Percentiles rank a stretch among this genome's conserved stretches.
phyloP scores from a whole-genome alignment of 2,329 filamentous ascomycete species.

The Verticillium albo-atrum region DNA sequence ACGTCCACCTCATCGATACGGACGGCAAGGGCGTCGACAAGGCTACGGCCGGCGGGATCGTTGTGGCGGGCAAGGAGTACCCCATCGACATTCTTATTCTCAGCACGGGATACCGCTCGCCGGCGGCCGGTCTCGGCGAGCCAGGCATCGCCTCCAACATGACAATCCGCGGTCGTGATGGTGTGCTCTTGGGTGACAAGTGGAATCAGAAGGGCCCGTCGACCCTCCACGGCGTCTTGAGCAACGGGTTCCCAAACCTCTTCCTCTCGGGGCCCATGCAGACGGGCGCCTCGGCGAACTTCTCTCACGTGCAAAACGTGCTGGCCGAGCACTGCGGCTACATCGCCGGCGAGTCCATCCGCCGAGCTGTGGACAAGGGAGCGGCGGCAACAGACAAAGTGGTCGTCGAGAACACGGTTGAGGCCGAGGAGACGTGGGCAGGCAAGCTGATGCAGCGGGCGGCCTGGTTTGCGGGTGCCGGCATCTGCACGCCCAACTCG shows the following conservation, averaged over 20 bases:
- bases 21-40: constrained; percentile 44
- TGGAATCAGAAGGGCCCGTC: constrained; percentile 33
- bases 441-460: constrained; percentile 32
- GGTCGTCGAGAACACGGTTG: constrained; percentile 36
- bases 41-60: constrained; percentile 40
- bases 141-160: constrained; percentile 13
- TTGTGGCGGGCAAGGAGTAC: constrained; percentile 42
- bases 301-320: constrained; percentile 28
- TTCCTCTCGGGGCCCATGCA: constrained; percentile 43
- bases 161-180: constrained; percentile 36
- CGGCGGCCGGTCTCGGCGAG: constrained; percentile 23
- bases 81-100: constrained; percentile 34
- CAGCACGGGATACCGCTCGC: constrained; percentile 31
- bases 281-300: constrained; percentile 31
- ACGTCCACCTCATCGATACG: constrained; percentile 59
- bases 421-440: constrained; percentile 44
- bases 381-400: constrained; percentile 9
- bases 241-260: constrained; percentile 49
- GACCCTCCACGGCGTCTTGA: constrained; percentile 48
- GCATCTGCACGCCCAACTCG: constrained; percentile 51
- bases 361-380: constrained; percentile 10
- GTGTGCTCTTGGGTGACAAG: constrained; percentile 37
- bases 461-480: constrained; percentile 30
- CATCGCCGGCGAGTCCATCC: constrained; percentile 19
- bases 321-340: constrained; percentile 37